Conservation (phyloP, 768 basidiomycete genomes). For the Pisolithus orientalis region DNA sequence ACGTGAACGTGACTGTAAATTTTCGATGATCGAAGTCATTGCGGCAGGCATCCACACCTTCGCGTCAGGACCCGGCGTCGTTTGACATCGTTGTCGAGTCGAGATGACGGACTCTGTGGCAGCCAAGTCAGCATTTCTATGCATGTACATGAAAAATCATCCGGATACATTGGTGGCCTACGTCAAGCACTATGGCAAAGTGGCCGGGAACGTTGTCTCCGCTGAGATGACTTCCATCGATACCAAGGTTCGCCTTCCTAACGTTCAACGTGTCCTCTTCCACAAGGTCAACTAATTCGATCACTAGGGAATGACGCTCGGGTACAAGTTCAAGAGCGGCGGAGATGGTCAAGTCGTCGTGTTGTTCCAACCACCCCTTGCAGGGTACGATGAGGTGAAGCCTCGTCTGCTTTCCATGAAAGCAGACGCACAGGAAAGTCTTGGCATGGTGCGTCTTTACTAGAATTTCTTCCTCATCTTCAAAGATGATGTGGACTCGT, state of each 20-base stretch:
- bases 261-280: background rate
- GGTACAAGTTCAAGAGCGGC: constrained; percentile 50
- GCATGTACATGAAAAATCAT: constrained; percentile 82
- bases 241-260: constrained; percentile 41
- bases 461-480: background rate
- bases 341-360: constrained; percentile 43
- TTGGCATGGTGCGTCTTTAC: constrained; percentile 60
- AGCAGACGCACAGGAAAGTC: constrained; percentile 67
- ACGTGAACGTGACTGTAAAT: too few species aligned
- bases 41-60: too few species aligned
- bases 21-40: too few species aligned
- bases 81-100: background rate
- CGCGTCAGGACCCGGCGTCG: too few species aligned
- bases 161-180: constrained; percentile 83
- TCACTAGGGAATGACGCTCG: constrained; percentile 60
- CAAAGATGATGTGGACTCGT: background rate
- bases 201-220: constrained; percentile 45
- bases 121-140: constrained; percentile 67
- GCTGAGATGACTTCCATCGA: constrained; percentile 70
- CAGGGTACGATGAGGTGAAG: constrained; percentile 77
- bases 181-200: constrained; percentile 69
- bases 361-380: constrained; percentile 63
- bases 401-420: constrained; percentile 78
- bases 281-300: background rate
- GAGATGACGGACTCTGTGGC: constrained; percentile 60